These are phyloP conservation scores for Mortierella hygrophila DNA, from an alignment of 192 early-diverging fungal genomes.

Conservation along the genomic window DNA sequence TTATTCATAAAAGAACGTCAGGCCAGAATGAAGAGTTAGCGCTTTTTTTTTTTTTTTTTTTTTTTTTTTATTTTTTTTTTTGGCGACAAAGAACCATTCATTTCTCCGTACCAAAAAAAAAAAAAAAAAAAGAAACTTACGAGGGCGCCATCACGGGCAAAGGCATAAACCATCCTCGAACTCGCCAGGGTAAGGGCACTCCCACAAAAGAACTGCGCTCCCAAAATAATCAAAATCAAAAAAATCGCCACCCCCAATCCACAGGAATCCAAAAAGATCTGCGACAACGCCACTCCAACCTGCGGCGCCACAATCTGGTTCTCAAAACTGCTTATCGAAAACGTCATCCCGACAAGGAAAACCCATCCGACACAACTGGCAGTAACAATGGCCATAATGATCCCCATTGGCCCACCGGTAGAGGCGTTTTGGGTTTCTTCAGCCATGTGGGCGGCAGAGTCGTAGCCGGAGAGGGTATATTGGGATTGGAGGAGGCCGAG, in stretches of 20 bases:
- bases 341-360: constrained; percentile 57
- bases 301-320: constrained; percentile 48
- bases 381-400: constrained; percentile 53
- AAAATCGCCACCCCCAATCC: constrained; percentile 57
- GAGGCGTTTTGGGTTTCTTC: constrained; percentile 65
- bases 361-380: constrained; percentile 57
- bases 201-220: constrained; percentile 59
- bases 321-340: constrained; percentile 51
- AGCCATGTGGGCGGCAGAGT: constrained; percentile 49
- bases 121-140: background rate
- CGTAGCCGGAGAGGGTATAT: constrained; percentile 67
- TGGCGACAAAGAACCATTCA: background rate
- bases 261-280: constrained; percentile 58
- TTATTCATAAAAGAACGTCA: background rate
- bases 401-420: constrained; percentile 57
- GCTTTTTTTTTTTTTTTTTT: too few species aligned
- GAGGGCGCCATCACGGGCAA: constrained; percentile 65
- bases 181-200: constrained; percentile 56
- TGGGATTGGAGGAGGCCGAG: constrained; percentile 61
- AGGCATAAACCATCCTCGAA: constrained; percentile 67
- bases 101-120: background rate
- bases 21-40: background rate
- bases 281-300: constrained; percentile 55
- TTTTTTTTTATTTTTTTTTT: too few species aligned
- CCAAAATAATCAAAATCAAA: constrained; percentile 57